These are phyloP conservation scores for Cryphonectria radicalis DNA, from an alignment of 2,329 filamentous ascomycete genomes.

Conservation along the genomic window DNA sequence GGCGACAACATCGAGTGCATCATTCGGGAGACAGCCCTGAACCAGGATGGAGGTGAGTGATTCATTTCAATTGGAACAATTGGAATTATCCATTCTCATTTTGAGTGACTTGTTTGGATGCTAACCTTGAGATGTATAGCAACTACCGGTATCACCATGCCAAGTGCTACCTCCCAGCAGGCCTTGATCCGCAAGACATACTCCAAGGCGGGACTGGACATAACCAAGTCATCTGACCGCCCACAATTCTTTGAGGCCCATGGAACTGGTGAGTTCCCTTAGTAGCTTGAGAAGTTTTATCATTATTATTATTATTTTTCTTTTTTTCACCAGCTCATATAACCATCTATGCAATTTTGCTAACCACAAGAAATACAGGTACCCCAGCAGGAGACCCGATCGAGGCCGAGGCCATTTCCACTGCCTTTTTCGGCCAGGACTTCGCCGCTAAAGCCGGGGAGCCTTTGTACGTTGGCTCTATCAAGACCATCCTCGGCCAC, in stretches of 20 bases:
- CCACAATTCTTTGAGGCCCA: slow-evolving; percentile 45
- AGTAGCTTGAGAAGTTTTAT: not conserved
- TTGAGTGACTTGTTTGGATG: not conserved
- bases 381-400: slow-evolving; percentile 32
- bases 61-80: slow-evolving; percentile 34
- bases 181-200: slow-evolving; percentile 47
- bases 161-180: slow-evolving; percentile 46
- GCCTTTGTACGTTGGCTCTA: slow-evolving; percentile 37
- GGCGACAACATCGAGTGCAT: slow-evolving; percentile 46
- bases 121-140: slow-evolving; percentile 44
- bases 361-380: not conserved
- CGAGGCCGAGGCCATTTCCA: slow-evolving; percentile 41
- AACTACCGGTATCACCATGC: slow-evolving; percentile 56
- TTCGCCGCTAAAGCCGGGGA: not conserved
- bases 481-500: slow-evolving; percentile 45
- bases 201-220: slow-evolving; percentile 42
- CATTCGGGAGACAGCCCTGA: slow-evolving; percentile 47
- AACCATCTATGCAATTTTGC: not conserved
- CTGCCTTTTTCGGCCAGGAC: slow-evolving; percentile 35
- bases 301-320: not conserved
- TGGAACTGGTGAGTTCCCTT: slow-evolving; percentile 34
- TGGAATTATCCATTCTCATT: slow-evolving; percentile 33
- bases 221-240: slow-evolving; percentile 32
- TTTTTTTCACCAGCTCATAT: not conserved
- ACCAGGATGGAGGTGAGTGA: slow-evolving; percentile 43